Evolutionary conservation across 768 basidiomycete species (phyloP).

Genomic region (Daedaleopsis sinensis): DNA sequence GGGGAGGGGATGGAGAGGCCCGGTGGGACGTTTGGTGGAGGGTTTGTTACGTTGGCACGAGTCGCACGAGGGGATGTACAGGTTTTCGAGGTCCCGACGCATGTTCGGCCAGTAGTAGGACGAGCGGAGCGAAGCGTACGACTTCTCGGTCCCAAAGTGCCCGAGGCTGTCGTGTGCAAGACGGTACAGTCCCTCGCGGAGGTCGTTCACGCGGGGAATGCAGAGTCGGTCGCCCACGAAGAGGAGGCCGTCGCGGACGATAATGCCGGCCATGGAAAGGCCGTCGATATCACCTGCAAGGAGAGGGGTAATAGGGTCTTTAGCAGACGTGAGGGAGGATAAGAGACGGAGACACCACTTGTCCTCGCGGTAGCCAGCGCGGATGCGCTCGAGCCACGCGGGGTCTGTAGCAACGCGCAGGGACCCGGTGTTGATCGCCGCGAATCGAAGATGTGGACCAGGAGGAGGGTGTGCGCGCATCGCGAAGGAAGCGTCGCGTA

Average conservation of each 20-base stretch:
- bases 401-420: too few species aligned
- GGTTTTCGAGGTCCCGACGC: slow-evolving; percentile 30
- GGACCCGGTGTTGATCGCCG: too few species aligned
- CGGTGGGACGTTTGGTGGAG: too few species aligned
- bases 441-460: too few species aligned
- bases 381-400: too few species aligned
- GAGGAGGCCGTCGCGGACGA: slow-evolving; percentile 20
- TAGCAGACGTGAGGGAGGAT: too few species aligned
- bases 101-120: slow-evolving; percentile 33
- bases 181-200: slow-evolving; percentile 16
- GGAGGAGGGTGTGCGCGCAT: too few species aligned
- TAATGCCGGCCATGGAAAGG: neutral
- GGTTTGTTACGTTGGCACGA: neutral
- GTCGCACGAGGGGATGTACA: slow-evolving; percentile 33
- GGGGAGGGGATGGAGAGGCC: slow-evolving; percentile 26
- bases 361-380: too few species aligned
- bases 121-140: slow-evolving; percentile 16
- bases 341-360: too few species aligned
- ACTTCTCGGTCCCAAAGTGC: slow-evolving; percentile 27
- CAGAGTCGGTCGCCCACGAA: slow-evolving; percentile 25
- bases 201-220: slow-evolving; percentile 27
- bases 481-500: too few species aligned
- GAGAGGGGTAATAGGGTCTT: too few species aligned
- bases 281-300: too few species aligned
- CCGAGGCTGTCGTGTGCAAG: neutral